These are phyloP conservation scores for Allium fistulosum DNA, from an alignment of 106 monocot genomes.

Conservation along the genomic window DNA sequence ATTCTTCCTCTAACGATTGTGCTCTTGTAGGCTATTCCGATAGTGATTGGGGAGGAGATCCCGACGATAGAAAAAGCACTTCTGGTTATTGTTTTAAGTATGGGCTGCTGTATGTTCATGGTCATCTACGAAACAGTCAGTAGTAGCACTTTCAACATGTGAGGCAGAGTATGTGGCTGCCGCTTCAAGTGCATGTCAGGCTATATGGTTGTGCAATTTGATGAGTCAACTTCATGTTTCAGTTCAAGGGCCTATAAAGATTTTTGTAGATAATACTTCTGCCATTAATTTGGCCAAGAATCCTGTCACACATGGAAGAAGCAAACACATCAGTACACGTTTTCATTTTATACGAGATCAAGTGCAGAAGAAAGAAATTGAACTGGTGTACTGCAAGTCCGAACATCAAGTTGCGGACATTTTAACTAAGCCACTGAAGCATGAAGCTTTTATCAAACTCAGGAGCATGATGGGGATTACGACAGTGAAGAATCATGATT, in stretches of 20 bases:
- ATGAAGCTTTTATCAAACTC: neutral
- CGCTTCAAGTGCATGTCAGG: constrained; percentile 2
- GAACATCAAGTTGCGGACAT: constrained; percentile 1
- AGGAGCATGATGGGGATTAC: neutral
- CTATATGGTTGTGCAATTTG: constrained; percentile 1
- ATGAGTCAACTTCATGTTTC: neutral
- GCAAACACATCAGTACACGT: neutral
- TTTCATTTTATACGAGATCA: constrained; percentile 1
- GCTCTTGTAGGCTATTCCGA: neutral
- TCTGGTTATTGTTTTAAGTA: neutral
- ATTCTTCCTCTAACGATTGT: neutral
- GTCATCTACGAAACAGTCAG: neutral
- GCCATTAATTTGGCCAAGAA: constrained; percentile 5
- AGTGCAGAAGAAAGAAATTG: neutral
- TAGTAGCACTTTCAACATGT: neutral
- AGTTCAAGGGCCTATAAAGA: neutral
- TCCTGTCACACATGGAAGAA: constrained; percentile 1
- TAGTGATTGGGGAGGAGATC: neutral
- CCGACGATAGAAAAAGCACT: neutral
- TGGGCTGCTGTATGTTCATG: neutral
- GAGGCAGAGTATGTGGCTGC: neutral
- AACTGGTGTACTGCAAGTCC: neutral
- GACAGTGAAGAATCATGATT: neutral
- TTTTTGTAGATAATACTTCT: constrained; percentile 9
- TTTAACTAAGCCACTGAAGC: neutral